These are phyloP conservation scores for Gymnopilus junonius DNA, from an alignment of 768 basidiomycete genomes.

Conservation along the genomic window DNA sequence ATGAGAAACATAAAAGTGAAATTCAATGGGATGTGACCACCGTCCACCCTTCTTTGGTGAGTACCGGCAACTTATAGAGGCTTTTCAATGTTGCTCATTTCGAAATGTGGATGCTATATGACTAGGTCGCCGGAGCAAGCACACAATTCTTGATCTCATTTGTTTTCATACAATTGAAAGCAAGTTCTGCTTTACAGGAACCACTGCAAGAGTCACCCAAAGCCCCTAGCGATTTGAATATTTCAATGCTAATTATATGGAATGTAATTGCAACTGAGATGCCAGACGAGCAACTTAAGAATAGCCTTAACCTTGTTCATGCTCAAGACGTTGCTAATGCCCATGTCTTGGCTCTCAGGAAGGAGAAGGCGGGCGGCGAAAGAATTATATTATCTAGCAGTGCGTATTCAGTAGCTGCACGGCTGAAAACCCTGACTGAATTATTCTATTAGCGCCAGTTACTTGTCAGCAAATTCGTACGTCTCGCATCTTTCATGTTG, in stretches of 20 bases:
- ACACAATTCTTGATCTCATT: background rate
- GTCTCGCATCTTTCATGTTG: background rate
- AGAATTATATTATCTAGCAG: slow-evolving; percentile 48
- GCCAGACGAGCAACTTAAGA: slow-evolving; percentile 33
- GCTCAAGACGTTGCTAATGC: slow-evolving; percentile 59
- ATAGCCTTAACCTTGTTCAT: slow-evolving; percentile 39
- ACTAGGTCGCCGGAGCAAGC: slow-evolving; percentile 9
- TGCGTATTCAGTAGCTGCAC: background rate
- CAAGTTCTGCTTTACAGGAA: background rate
- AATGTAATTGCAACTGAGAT: slow-evolving; percentile 1
- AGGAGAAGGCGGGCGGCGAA: slow-evolving; percentile 54
- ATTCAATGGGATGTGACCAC: slow-evolving; percentile 55
- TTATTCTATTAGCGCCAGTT: background rate
- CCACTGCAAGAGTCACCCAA: slow-evolving; percentile 9
- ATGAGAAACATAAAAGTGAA: slow-evolving; percentile 43
- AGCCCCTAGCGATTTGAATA: background rate
- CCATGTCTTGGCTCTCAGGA: slow-evolving; percentile 54
- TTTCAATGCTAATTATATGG: slow-evolving; percentile 4
- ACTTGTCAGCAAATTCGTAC: background rate
- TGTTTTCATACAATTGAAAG: background rate
- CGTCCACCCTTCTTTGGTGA: slow-evolving; percentile 49
- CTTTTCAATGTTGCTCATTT: background rate
- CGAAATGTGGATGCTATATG: too few relatives aligned
- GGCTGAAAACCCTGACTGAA: background rate
- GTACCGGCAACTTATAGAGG: background rate